phyloP scores from a whole-genome alignment of 2,329 filamentous ascomycete genomes.

The Aspergillus sclerotialis region DNA sequence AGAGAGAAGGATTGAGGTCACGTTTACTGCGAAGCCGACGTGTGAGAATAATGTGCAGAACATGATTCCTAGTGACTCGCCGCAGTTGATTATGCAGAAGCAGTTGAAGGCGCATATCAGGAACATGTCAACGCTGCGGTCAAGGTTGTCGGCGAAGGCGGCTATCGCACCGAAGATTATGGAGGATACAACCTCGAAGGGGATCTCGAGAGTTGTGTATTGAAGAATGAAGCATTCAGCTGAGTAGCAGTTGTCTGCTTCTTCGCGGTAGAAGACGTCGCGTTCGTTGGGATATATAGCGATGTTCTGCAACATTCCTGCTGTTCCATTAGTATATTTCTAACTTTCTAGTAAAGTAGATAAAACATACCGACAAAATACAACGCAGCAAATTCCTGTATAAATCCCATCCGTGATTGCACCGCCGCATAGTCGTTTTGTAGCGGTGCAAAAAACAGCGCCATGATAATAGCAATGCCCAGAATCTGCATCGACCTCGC shows the following conservation, averaged over 20 bases:
- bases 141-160: slow-evolving; percentile 59
- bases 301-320: slow-evolving; percentile 73
- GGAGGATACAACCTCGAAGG: slow-evolving; percentile 61
- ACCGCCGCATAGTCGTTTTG: slow-evolving; percentile 62
- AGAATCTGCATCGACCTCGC: slow-evolving; percentile 62
- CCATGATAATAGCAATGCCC: slow-evolving; percentile 55
- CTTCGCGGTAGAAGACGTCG: slow-evolving; percentile 70
- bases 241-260: slow-evolving; percentile 65
- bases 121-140: slow-evolving; percentile 57
- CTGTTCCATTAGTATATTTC: not conserved
- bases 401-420: slow-evolving; percentile 66
- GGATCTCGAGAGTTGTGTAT: slow-evolving; percentile 64
- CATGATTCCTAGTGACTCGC: slow-evolving; percentile 70
- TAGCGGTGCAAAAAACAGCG: slow-evolving; percentile 65
- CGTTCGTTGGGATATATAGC: slow-evolving; percentile 65
- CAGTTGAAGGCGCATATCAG: slow-evolving; percentile 62
- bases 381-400: slow-evolving; percentile 61
- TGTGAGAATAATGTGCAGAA: slow-evolving; percentile 72
- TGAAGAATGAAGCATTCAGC: slow-evolving; percentile 64
- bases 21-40: slow-evolving; percentile 68
- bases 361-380: slow-evolving; percentile 29
- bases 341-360: not conserved
- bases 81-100: slow-evolving; percentile 67
- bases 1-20: slow-evolving; percentile 62
- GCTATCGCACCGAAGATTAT: slow-evolving; percentile 60